Evolutionary conservation across 2,329 filamentous ascomycete species (phyloP), one percentile per base, ranked within the genome.

Genomic region (Xylariaceae sp.): DNA sequence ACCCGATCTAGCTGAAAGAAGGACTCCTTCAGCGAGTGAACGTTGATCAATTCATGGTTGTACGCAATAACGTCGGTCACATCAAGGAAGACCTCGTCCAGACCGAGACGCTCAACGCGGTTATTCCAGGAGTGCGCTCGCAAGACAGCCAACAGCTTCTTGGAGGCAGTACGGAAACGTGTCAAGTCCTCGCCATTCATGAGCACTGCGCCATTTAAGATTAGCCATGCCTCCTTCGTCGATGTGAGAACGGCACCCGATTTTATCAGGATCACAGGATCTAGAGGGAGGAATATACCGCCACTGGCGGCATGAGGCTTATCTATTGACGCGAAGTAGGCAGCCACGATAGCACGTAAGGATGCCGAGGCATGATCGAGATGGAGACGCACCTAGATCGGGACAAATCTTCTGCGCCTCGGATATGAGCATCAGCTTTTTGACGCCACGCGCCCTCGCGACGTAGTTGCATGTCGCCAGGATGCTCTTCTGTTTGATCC

Each of bases 381-480:
- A 26, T 26, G 11, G 6, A 11, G 30, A 17, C 30, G 12, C 16
- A 32, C 30, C 30, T 13, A 95, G 77, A 42, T 95, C 87, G 1
- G 90, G 89, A 52, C 89, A 95, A 19, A 83, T 64, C 53, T 75
- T 81, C 64, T 79, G 87, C 3, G 91, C 93, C 48, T 96, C 89
- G 39, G 74, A 78, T 59, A 96, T 81, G 49, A 89, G 77, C 73
- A 94, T 89, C 45, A 97, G 74, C 69, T 98, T 97, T 62, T 78
- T 73, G 40, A 90, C 73, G 40, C 80, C 81, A n/a, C 67, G 76
- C 38, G 80, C 71, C 28, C 91, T 81, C 17, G 91, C 91, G 60
- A 87, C 87, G 64, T 97, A 97, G 66, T 97, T 97, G 74, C 88
- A 94, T 4, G 89, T 95, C 17, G 90, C 88, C 31, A 93, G 74